Percentiles rank a stretch among this genome's conserved stretches.
Evolutionary conservation across 2,329 filamentous ascomycete species (phyloP).

Genomic region (Trichophyton equinum): DNA sequence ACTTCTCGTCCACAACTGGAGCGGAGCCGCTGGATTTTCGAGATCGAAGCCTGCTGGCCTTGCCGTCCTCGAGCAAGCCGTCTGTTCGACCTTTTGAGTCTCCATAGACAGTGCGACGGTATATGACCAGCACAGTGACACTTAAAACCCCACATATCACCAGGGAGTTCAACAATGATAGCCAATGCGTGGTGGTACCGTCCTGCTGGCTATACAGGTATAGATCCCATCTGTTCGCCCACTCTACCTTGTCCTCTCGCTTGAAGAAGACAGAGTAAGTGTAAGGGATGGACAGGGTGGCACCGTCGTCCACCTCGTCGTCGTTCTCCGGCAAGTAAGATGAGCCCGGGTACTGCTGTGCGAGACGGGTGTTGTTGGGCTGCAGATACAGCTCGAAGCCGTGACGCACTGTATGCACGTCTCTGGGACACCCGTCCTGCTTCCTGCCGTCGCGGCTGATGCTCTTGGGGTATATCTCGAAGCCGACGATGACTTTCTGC

Average conservation of each 20-base stretch:
- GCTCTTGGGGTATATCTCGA: constrained; percentile 83
- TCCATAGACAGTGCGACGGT: constrained; percentile 62
- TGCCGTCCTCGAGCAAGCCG: constrained; percentile 52
- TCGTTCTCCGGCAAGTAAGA: constrained; percentile 48
- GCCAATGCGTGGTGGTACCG: constrained; percentile 69
- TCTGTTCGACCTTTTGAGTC: constrained; percentile 68
- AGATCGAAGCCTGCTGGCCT: constrained; percentile 39
- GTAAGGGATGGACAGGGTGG: constrained; percentile 62
- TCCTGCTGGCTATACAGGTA: constrained; percentile 85
- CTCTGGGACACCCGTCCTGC: constrained; percentile 53
- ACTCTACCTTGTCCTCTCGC: constrained; percentile 67
- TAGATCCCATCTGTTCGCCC: constrained; percentile 74
- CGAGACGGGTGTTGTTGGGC: constrained; percentile 47
- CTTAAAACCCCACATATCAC: constrained; percentile 71
- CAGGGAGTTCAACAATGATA: constrained; percentile 76
- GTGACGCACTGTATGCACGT: constrained; percentile 48
- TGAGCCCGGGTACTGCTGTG: constrained; percentile 44
- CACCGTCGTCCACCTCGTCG: constrained; percentile 49
- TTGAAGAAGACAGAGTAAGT: constrained; percentile 86
- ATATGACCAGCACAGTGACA: constrained; percentile 66
- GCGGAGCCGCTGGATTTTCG: constrained; percentile 32
- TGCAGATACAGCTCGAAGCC: constrained; percentile 58
- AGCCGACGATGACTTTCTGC: constrained; percentile 69
- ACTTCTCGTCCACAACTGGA: constrained; percentile 38
- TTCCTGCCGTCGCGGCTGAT: constrained; percentile 52